Evolutionary conservation across 805 yeast species (phyloP), one percentile per base, ranked within the genome.

Genomic region (Suhomyces faveliae): DNA sequence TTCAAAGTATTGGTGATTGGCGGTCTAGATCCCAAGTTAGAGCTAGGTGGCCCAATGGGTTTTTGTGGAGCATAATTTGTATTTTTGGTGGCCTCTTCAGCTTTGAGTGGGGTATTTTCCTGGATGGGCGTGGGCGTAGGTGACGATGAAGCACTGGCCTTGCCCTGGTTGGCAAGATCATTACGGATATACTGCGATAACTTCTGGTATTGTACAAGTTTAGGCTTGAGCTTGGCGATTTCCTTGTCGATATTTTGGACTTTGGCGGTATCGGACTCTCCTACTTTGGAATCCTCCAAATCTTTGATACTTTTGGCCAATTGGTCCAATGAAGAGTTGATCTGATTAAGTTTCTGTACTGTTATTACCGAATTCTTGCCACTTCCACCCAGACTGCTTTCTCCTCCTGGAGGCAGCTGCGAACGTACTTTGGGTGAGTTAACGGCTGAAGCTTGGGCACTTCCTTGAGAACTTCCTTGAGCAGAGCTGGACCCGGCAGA

Each of bases 281-380:
- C 27, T 11, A 33, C 44, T 35, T 53, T 59, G 22, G 60, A 56
- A 8, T 57, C 58, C 42, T 61, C 66, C 30, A 62, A 53, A 40
- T 53, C 40, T 11, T 55, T 52, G 37, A 62, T 58, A 27, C 55
- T 61, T 27, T 51, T 52, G 37, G 57, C 62, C 45, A 62, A 53
- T 45, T 55, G 58, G 46, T 54, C 60, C 12, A 62, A 53, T 11
- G 60, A 54, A 2, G 51, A 48, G 19, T 59, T 51, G 20, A 62
- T 60, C 23, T 57, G 60, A 42, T 60, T 61, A 49, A 58, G 55
- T 33, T 55, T 55, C 35, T 62, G 66, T 3, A 57, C 49, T 15
- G 63, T 50, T 15, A 47, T 39, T 2, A 37, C 48, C 11, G 44
- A 35, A 21, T 29, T 24, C n/a, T 47, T 42, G 27, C 37, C 35